Base-by-base conservation (phyloP, 2,329 filamentous ascomycete species). In the Fusarium austroafricanum region DNA sequence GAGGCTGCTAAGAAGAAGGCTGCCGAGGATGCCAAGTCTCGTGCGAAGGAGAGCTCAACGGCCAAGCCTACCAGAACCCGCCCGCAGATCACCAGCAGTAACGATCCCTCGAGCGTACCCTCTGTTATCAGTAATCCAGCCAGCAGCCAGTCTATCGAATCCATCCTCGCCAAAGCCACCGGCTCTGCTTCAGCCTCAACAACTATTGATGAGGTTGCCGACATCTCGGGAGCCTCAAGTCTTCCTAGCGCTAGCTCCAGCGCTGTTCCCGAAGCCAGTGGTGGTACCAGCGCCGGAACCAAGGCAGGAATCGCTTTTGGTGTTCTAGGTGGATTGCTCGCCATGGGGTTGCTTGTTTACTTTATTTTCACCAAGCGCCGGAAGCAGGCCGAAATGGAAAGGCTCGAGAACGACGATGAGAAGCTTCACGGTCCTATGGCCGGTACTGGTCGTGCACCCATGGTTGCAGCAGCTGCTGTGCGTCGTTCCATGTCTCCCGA, bases 261-360 rank as follows among this genome's bases (percentile, higher is more conserved):
- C 21, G 55, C 70, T 35, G 71, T 71, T 8, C 57, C 72, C 6
- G 57, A 69, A 18, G 58, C 68, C 6, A 59, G 71, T 5, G 47
- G 68, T 15, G 73, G 75, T 10, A 72, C 68, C 35, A 77, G 72
- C 46, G 64, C 78, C 10, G 85, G 80, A 29, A 77, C 80, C 40
- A 96, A 93, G 79, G 94, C 93, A 42, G 96, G 96, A 62, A 87
- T 97, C 65, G 93, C 91, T 8, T 89, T 97, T 75, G 94, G 94
- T 74, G 88, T 96, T 46, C 80, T 97, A 31, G 83, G 90, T 9
- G 87, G 87, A 47, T 72, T 97, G 26, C 86, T 90, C 31, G 79
- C 90, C 4, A 76, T 96, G 26, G 87, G 89, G 29, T 82, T 89
- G n/a, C 77, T 92, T 21, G 83, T 92, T 20, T 90, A 93, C 75